These are phyloP conservation scores for Elsinoe ampelina DNA, from an alignment of 2,329 filamentous ascomycete species.

Conservation along the genomic window DNA sequence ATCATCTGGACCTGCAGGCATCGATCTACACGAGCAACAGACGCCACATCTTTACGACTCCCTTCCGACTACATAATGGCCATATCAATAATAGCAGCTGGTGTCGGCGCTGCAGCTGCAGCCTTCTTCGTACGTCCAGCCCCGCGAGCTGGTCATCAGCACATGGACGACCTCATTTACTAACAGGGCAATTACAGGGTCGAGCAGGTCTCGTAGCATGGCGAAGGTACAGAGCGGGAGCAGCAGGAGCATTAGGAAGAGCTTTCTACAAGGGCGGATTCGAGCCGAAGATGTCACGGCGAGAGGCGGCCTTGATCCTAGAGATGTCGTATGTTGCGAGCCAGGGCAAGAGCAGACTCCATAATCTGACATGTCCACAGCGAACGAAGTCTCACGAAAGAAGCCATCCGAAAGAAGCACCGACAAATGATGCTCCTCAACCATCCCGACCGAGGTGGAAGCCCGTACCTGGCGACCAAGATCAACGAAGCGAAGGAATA, in stretches of 20 bases:
- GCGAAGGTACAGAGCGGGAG: conserved; percentile 67
- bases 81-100: conserved; percentile 48
- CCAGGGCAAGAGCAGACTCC: too few species aligned
- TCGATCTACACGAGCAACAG: background rate
- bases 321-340: conserved; percentile 63
- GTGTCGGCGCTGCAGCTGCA: conserved; percentile 53
- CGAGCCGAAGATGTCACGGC: conserved; percentile 84
- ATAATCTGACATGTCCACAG: conserved; percentile 38
- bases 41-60: background rate
- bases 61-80: conserved; percentile 37
- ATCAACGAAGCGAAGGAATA: conserved; percentile 98
- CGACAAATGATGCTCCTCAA: conserved; percentile 93
- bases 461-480: conserved; percentile 92
- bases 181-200: conserved; percentile 48
- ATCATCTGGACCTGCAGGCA: background rate
- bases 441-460: conserved; percentile 94
- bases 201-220: conserved; percentile 86
- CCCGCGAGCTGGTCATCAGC: background rate
- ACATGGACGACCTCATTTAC: background rate
- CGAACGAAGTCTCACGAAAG: conserved; percentile 78
- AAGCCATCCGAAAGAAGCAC: conserved; percentile 92
- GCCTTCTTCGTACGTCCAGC: conserved; percentile 50
- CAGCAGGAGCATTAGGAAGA: conserved; percentile 64
- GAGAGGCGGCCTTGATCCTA: conserved; percentile 83
- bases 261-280: conserved; percentile 99